Base-by-base conservation (phyloP, 1,284 basidiomycete genomes). In the Papiliotrema nemorosa region DNA sequence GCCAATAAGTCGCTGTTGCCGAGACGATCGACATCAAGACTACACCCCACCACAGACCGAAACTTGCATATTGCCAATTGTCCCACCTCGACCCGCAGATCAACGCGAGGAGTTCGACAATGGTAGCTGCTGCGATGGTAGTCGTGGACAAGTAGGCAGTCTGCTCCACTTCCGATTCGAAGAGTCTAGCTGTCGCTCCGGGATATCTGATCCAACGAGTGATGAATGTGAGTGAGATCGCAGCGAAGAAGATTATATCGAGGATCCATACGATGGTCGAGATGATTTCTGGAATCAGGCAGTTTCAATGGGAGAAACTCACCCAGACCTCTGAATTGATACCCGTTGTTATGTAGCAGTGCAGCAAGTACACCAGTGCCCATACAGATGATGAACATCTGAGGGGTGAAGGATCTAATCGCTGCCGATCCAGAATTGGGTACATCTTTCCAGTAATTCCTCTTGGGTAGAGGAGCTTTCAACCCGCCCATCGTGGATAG, bases 341-440 rank as follows among this genome's bases (percentile, higher is more conserved):
- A 57, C 7, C 50, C 50, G 38, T 60, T 60, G 31, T 52, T 46
- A 26, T 56, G 44, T 38, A 54, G 36, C 33, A 57, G 36, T 13
- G 57, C 53, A 2, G 50, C 50, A 33, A 60, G 21, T 3, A 57
- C 45, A n/a, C 58, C 58, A 3, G 55, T 60, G 2, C 58, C 58
- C 55, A 60, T 60, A 40, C 58, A 60, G 14, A 57, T 48, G 7
- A 52, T 41, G 27, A 57, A 60, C 49, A 60, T 36, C 27, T 55
- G 53, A 12, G 58, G 58, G 2, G 55, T 55, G 43, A 60, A 57
- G 13, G 24, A 18, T 26, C 55, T 36, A 20, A 60, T 24, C 25
- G 50, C 55, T 14, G 18, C 39, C 4, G 24, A 26, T 22, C 47
- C 12, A 9, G 58, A 44, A 40, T 53, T n/a, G 35, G 52, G 52